These are phyloP conservation scores for Lecanicillium sp. DNA, from an alignment of 2,329 filamentous ascomycete genomes.

Conservation along the genomic window DNA sequence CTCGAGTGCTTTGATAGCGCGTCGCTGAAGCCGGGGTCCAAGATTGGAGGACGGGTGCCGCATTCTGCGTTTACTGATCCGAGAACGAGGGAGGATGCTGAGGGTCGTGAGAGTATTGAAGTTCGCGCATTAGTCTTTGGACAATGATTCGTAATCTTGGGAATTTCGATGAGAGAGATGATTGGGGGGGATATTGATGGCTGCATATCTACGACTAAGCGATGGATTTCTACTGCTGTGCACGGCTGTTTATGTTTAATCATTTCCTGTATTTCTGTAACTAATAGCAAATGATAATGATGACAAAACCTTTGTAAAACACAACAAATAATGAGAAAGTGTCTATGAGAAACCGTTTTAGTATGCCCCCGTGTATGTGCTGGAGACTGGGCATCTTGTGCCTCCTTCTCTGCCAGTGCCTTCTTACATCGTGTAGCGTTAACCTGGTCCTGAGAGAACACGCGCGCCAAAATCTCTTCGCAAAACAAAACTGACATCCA, in stretches of 20 bases:
- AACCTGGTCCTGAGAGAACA: too few relatives aligned
- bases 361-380: too few relatives aligned
- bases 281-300: not conserved
- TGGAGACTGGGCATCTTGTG: too few relatives aligned
- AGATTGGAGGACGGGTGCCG: constrained; percentile 50
- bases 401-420: too few relatives aligned
- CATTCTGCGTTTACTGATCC: constrained; percentile 78
- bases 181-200: too few relatives aligned
- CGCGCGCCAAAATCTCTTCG: too few relatives aligned
- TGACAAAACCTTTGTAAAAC: constrained; percentile 14
- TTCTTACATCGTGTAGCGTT: too few relatives aligned
- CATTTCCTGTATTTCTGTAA: too few relatives aligned
- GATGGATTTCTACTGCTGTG: too few relatives aligned
- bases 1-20: constrained; percentile 73
- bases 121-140: constrained; percentile 81
- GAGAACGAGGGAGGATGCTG: constrained; percentile 58
- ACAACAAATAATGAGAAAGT: not conserved
- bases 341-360: not conserved
- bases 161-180: too few relatives aligned
- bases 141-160: constrained; percentile 26
- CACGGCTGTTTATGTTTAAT: too few relatives aligned
- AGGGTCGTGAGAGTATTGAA: constrained; percentile 79
- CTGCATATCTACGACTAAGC: too few relatives aligned
- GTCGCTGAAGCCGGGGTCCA: constrained; percentile 36
- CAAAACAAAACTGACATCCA: not conserved